A percentile compares a stretch with the other conserved stretches of the same genome.
Conservation (phyloP, 1,139 yeast genomes). For the Scheffersomyces quercinus region DNA sequence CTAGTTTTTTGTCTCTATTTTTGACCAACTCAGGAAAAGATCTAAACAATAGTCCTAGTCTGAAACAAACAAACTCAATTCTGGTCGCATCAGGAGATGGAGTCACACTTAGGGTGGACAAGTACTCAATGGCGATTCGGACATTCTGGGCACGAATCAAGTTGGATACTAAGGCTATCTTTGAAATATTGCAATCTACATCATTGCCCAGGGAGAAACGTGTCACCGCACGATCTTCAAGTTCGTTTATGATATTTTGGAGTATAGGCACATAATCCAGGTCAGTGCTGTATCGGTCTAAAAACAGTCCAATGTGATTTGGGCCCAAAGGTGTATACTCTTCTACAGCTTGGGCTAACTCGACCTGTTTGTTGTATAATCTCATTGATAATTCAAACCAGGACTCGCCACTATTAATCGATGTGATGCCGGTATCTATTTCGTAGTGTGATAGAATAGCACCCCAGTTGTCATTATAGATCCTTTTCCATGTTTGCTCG, state of each 20-base stretch:
- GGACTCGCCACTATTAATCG: background rate
- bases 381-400: conserved; percentile 2
- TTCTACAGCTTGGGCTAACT: conserved; percentile 5
- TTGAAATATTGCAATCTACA: conserved; percentile 1
- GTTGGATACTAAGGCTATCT: conserved; percentile 3
- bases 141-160: conserved; percentile 9
- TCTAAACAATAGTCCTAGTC: conserved; percentile 1
- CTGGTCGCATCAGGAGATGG: background rate
- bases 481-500: conserved; percentile 20
- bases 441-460: conserved; percentile 12
- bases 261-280: conserved; percentile 18
- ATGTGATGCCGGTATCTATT: background rate
- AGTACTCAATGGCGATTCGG: conserved; percentile 6
- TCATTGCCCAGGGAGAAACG: background rate
- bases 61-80: background rate
- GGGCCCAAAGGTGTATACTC: conserved; percentile 9
- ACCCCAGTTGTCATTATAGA: conserved; percentile 14
- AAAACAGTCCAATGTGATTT: conserved; percentile 7
- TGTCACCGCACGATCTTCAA: background rate
- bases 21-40: conserved; percentile 16
- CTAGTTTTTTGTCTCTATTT: conserved; percentile 12
- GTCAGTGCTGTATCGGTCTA: conserved; percentile 15
- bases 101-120: background rate
- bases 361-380: conserved; percentile 11
- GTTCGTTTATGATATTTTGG: conserved; percentile 5